Evolutionary conservation across 495 filamentous ascomycete species (phyloP).

Genomic region (Cladorrhinum samala): DNA sequence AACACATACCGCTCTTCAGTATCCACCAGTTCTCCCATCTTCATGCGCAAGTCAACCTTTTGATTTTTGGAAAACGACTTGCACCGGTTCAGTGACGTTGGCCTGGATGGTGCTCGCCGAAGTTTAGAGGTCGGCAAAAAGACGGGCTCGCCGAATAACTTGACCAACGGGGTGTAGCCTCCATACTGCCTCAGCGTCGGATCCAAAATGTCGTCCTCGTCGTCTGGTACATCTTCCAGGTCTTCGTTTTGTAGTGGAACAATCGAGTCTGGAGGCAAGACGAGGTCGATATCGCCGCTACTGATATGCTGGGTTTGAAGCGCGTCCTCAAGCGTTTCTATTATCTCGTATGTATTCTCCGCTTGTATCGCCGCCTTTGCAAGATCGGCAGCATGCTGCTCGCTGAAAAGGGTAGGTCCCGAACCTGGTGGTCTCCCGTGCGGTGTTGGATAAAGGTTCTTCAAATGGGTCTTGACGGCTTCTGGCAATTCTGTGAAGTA

Average conservation of each 20-base stretch:
- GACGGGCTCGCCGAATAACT: conserved; percentile 69
- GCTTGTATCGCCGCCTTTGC: conserved; percentile 75
- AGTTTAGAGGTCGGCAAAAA: conserved; percentile 86
- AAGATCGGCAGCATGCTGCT: conserved; percentile 87
- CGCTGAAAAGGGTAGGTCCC: conserved; percentile 68
- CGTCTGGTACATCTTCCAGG: conserved; percentile 46
- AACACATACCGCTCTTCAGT: conserved; percentile 91
- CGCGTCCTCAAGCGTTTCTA: conserved; percentile 61
- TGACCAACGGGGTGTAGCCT: conserved; percentile 64
- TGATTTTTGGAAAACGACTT: conserved; percentile 71
- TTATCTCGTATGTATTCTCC: conserved; percentile 65
- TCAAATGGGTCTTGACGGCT: conserved; percentile 58
- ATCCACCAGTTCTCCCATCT: conserved; percentile 86
- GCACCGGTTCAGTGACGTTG: conserved; percentile 67
- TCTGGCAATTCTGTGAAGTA: conserved; percentile 87
- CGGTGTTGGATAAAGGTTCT: conserved; percentile 41
- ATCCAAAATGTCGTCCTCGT: conserved; percentile 55
- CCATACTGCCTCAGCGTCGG: conserved; percentile 63
- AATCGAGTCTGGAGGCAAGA: conserved; percentile 72
- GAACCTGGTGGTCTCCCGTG: conserved; percentile 49
- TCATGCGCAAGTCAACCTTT: conserved; percentile 74
- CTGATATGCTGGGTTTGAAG: conserved; percentile 71
- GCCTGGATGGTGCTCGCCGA: conserved; percentile 78
- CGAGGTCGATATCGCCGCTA: conserved; percentile 82
- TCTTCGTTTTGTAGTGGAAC: conserved; percentile 46